A percentile compares a stretch with the other conserved stretches of the same genome.
Conservation (phyloP, 2,329 filamentous ascomycete genomes). For the Trichothecium roseum region DNA sequence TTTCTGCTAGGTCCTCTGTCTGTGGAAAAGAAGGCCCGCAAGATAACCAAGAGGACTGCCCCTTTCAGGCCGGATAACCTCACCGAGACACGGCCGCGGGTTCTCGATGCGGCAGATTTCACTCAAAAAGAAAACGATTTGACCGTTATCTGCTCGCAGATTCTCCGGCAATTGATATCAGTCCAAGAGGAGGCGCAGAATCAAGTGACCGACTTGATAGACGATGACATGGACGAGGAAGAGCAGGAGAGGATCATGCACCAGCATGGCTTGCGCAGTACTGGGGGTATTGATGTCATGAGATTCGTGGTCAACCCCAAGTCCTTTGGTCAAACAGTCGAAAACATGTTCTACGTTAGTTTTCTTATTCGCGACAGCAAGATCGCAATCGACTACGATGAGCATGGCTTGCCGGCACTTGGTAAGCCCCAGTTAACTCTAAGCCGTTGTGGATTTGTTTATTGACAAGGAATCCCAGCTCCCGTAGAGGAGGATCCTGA, state of each 20-base stretch:
- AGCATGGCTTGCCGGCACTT: conserved; percentile 65
- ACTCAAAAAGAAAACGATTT: conserved; percentile 70
- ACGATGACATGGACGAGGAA: conserved; percentile 35
- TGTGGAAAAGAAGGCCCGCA: conserved; percentile 73
- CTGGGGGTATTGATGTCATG: conserved; percentile 68
- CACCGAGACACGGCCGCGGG: conserved; percentile 64
- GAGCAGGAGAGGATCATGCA: conserved; percentile 47
- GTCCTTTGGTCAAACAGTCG: conserved; percentile 89
- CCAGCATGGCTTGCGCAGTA: conserved; percentile 52
- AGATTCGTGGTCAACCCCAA: conserved; percentile 82
- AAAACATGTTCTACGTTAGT: conserved; percentile 94
- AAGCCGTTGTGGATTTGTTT: neutral
- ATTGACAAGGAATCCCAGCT: conserved; percentile 16
- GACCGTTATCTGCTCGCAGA: conserved; percentile 67
- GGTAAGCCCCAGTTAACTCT: conserved; percentile 43
- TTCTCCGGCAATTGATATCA: conserved; percentile 50
- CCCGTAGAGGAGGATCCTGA: conserved; percentile 30
- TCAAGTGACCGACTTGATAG: conserved; percentile 29
- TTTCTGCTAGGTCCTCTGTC: conserved; percentile 86
- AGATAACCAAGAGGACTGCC: conserved; percentile 58
- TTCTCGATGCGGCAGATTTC: conserved; percentile 65
- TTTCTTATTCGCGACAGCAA: conserved; percentile 85
- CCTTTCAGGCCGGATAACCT: conserved; percentile 59
- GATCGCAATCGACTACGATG: conserved; percentile 64
- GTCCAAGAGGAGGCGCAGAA: conserved; percentile 36